Evolutionary conservation across 441 rosid species (phyloP).

Genomic region (Corymbia calophylla): DNA sequence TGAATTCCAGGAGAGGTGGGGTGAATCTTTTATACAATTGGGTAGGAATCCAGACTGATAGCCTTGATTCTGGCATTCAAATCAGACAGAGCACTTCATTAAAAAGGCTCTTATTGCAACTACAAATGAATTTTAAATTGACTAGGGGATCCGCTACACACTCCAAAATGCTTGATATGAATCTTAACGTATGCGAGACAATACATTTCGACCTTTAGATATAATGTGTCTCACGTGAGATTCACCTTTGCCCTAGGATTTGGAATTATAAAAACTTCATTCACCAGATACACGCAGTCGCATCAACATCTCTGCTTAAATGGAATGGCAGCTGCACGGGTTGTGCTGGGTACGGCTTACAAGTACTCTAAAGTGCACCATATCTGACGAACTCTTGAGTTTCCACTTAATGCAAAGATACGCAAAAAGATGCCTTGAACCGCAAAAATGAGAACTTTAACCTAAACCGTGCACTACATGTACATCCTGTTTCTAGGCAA

Average conservation of each 20-base stretch:
- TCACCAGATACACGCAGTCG: not conserved
- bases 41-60: not conserved
- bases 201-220: not conserved
- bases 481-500: not conserved
- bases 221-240: not conserved
- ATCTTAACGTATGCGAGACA: fast-evolving
- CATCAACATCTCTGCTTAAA: not conserved
- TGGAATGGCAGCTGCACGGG: not conserved
- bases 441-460: no score
- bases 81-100: not conserved
- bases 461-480: not conserved
- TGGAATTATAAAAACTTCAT: not conserved
- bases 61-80: not conserved
- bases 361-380: not conserved
- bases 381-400: not conserved
- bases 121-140: not conserved
- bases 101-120: not conserved
- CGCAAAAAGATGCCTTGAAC: fast-evolving
- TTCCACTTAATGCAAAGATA: not conserved
- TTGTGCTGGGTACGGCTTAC: not conserved
- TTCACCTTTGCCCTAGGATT: not conserved
- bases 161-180: not conserved
- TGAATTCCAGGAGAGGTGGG: no score
- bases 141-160: not conserved
- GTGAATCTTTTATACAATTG: no score